Evolutionary conservation across 139 green algal species (phyloP).

Genomic region (Chlamydomonas sphaeroides): DNA sequence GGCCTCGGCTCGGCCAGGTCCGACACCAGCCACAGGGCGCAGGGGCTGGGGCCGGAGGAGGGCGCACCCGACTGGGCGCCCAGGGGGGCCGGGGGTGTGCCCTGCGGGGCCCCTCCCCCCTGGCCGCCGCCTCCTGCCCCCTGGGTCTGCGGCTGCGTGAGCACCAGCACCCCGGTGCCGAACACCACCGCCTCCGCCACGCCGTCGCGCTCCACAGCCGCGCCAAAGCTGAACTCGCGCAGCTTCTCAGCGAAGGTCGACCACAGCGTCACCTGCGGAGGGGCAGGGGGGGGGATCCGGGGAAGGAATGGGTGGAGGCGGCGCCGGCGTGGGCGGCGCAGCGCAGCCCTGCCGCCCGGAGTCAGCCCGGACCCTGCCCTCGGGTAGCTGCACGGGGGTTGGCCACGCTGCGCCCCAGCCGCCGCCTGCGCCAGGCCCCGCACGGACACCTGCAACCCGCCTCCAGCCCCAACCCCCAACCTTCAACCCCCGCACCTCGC

Average conservation of each 20-base stretch:
- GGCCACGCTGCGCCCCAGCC: too few species aligned
- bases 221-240: constrained; percentile 71
- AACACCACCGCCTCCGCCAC: constrained; percentile 62
- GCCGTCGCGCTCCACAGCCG: constrained; percentile 61
- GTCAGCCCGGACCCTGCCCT: too few species aligned
- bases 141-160: constrained; percentile 50
- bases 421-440: too few species aligned
- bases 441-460: too few species aligned
- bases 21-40: constrained; percentile 65
- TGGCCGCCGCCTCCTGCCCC: not conserved
- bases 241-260: constrained; percentile 51
- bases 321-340: too few species aligned
- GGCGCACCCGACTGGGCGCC: too few species aligned
- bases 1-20: constrained; percentile 64
- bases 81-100: too few species aligned
- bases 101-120: too few species aligned
- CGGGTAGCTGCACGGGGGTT: too few species aligned
- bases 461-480: not conserved
- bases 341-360: too few species aligned
- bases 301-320: too few species aligned
- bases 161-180: constrained; percentile 66
- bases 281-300: too few species aligned
- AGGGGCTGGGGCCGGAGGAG: not conserved
- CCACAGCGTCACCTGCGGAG: constrained; percentile 67
- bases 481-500: not conserved